Base-by-base conservation (phyloP, 805 yeast species). In the Kuraishia molischiana region DNA sequence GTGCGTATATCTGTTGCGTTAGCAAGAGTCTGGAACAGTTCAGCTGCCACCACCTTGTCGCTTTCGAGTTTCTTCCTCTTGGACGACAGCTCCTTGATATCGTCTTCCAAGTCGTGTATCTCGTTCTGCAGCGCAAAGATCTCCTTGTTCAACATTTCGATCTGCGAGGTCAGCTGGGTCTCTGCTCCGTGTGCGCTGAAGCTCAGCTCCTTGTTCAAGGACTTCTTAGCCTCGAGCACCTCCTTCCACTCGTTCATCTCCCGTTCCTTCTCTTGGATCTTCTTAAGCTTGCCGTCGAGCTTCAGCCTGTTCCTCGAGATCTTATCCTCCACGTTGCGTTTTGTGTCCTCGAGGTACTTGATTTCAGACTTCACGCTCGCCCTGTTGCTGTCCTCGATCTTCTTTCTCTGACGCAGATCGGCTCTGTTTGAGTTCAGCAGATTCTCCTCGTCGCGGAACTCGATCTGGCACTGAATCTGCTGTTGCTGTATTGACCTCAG, bases 381-480 rank as follows among this genome's bases (percentile, higher is more conserved):
- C 40, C 69, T 54, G 45, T 61, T 64, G 11, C 54, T 53, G 43
- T 65, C 70, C 40, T 65, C 72, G 19, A 61, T 47, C 40, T 55
- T 62, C 43, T 62, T 59, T 29, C 71, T 57, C 36, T 62, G 62
- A 35, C 54, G 52, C 10, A 67, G 54, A 32, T 59, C 62, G 19
- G 58, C 56, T 32, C 64, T 51, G 20, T 61, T 63, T 14, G 56
- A 50, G 1, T 53, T 40, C 38, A 65, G 47, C 13, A 52, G 51
- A 0, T 43, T 37, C 35, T 64, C 67, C 38, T 64, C 66, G 20
- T 67, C 70, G 29, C 51, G 45, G 40, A 60, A 62, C 30, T 67
- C 70, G 4, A 38, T n/a, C 22, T 54, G 51, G 0, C 55, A 45
- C 28, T 56, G 60, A 26, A 46, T 45, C 39, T 57, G 58, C 14